These are phyloP conservation scores for Onygenales sp. DNA, from an alignment of 2,329 filamentous ascomycete species.

Conservation along the genomic window DNA sequence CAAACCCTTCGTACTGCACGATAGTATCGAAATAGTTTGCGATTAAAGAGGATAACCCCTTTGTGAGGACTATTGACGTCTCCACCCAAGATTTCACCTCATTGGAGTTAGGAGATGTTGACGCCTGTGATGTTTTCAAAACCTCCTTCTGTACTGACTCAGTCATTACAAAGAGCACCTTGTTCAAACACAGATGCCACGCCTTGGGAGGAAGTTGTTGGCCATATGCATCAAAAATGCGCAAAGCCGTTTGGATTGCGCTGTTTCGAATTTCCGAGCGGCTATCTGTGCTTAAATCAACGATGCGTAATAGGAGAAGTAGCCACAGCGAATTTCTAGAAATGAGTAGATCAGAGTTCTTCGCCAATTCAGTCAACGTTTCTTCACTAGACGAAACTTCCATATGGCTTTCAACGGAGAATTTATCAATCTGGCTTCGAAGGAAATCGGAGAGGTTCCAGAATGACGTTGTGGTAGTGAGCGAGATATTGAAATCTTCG, in stretches of 20 bases:
- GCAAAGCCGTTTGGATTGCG: slow-evolving; percentile 79
- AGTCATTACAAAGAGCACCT: slow-evolving; percentile 70
- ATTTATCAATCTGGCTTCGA: slow-evolving; percentile 38
- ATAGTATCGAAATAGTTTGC: slow-evolving; percentile 68
- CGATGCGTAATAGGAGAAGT: slow-evolving; percentile 29
- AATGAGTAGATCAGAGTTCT: slow-evolving; percentile 48
- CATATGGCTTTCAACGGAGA: slow-evolving; percentile 28
- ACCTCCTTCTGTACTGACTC: slow-evolving; percentile 54
- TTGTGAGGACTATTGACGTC: slow-evolving; percentile 64
- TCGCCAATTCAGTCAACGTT: slow-evolving; percentile 49
- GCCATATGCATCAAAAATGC: slow-evolving; percentile 87
- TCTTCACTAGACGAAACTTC: slow-evolving; percentile 45
- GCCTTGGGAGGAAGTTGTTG: slow-evolving; percentile 66
- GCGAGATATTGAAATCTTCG: slow-evolving; percentile 87
- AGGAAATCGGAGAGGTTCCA: slow-evolving; percentile 92
- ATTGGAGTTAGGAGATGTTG: slow-evolving; percentile 17
- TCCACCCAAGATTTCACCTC: slow-evolving; percentile 55
- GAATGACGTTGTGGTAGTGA: slow-evolving; percentile 91
- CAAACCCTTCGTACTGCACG: slow-evolving; percentile 56
- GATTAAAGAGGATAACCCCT: slow-evolving; percentile 62
- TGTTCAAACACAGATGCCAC: slow-evolving; percentile 75
- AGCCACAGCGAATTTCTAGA: slow-evolving; percentile 36
- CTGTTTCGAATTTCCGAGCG: slow-evolving; percentile 40
- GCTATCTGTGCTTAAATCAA: slow-evolving; percentile 30
- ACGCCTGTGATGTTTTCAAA: slow-evolving; percentile 6